Percentiles rank a stretch among this genome's conserved stretches.
These are phyloP conservation scores for Phytophthora quininea DNA, from an alignment of 352 stramenopile genomes.

Conservation along the genomic window DNA sequence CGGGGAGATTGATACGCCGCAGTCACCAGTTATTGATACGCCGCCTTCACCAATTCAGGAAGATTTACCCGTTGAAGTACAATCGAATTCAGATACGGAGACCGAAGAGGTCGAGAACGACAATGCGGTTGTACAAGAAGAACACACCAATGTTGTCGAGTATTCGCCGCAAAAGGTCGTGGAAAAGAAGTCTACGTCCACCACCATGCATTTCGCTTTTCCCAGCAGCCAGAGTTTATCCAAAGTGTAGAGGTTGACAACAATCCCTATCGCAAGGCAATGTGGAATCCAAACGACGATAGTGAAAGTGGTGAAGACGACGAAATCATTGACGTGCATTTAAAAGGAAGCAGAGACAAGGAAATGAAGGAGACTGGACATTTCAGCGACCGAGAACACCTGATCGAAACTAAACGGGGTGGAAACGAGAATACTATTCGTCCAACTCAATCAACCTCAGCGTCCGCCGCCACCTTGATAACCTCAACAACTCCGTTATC, in stretches of 20 bases:
- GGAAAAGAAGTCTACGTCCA: constrained; percentile 22
- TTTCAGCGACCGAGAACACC: constrained; percentile 4
- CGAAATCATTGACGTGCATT: not conserved
- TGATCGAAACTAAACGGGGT: not conserved
- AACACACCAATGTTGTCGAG: not conserved
- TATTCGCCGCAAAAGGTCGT: constrained; percentile 20
- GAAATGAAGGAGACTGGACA: constrained; percentile 22
- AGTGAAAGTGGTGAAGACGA: constrained; percentile 55
- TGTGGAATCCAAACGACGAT: constrained; percentile 50
- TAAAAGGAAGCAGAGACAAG: constrained; percentile 8
- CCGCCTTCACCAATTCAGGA: too few species aligned
- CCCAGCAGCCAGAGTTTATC: constrained; percentile 52
- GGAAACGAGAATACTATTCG: not conserved
- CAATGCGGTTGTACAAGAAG: too few species aligned
- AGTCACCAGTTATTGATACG: too few species aligned
- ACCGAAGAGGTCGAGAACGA: too few species aligned
- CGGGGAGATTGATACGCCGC: too few species aligned
- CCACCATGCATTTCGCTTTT: constrained; percentile 47
- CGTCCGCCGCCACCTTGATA: too few species aligned
- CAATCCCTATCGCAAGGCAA: constrained; percentile 45
- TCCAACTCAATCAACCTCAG: too few species aligned
- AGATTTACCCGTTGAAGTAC: too few species aligned
- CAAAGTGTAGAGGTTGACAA: constrained; percentile 35
- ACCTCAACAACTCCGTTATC: too few species aligned
- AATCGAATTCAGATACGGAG: too few species aligned